Percentiles rank a stretch among this genome's conserved stretches.
Conservation (phyloP, 306 rosid genomes). For the Medicago lupulina region DNA sequence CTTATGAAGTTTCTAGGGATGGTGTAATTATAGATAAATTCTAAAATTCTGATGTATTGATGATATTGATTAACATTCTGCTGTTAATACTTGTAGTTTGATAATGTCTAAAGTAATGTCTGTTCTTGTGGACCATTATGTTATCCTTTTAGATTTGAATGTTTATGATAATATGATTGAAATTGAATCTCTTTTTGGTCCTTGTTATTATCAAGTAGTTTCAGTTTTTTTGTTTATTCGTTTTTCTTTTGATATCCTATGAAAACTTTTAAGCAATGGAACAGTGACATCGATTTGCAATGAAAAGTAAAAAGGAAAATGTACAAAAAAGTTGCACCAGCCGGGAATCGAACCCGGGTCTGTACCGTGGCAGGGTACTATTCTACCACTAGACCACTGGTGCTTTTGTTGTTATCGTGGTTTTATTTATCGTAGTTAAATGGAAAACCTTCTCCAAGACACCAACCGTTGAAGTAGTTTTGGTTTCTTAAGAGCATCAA, state of each 20-base stretch:
- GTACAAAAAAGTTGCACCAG: slow-evolving; percentile 45
- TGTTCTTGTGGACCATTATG: slow-evolving; percentile 30
- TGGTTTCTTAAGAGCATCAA: no score
- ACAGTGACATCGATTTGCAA: neutral
- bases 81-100: slow-evolving; percentile 5
- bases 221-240: neutral
- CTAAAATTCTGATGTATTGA: slow-evolving; percentile 34
- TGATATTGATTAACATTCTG: neutral
- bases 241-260: neutral
- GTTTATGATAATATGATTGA: slow-evolving; percentile 35
- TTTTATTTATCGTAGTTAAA: no score
- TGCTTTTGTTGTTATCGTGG: slow-evolving; percentile 6
- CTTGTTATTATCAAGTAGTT: neutral
- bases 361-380: slow-evolving; percentile 82
- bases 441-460: no score
- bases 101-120: slow-evolving; percentile 25
- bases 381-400: slow-evolving; percentile 99
- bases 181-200: slow-evolving; percentile 16
- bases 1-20: slow-evolving; percentile 84
- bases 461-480: no score
- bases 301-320: neutral
- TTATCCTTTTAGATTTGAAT: slow-evolving; percentile 32
- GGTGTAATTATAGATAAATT: slow-evolving; percentile 79
- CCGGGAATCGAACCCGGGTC: slow-evolving; percentile 89
- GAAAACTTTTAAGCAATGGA: neutral